Evolutionary conservation across 805 yeast genomes (phyloP), one percentile per base, ranked within the genome.

Genomic region (Kurtzmaniella fragi): DNA sequence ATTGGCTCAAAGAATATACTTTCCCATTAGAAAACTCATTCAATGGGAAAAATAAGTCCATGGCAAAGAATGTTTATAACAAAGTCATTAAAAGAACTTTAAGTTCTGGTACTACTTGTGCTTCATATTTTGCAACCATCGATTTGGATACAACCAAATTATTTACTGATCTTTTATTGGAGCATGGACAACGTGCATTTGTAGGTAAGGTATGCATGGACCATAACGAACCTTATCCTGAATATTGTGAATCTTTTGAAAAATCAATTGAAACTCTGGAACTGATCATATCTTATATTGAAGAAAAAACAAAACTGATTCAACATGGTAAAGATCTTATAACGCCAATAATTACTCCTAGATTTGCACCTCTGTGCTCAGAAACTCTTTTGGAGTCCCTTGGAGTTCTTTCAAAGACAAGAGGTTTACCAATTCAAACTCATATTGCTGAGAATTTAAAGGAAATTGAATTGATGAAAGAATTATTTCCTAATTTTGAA

Each of bases 191-290:
- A 61, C 70, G 97, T 44, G 96, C 96, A 0, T 73, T 85, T 39
- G 78, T 93, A 29, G 99, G 99, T 3, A 82, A 91, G 50, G 95
- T 88, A 15, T 93, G 98, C 57, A 93, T 93, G 98, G 83, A 89
- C 55, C 74, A 77, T 44, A 82, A 86, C 62, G 77, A 87, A 1
- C 38, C 52, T 3, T 66, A 47, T 45, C 95, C 93, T 0, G 82
- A 75, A 25, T 83, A 77, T 55, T 79, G 86, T 57, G 90, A 86
- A 50, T 64, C 78, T 1, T 56, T 52, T 23, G 74, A 77, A 17
- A 78, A 75, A 29, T 74, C 84, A 28, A 56, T 80, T 31, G 51
- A 61, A 14, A 70, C 80, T 3, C 85, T 85, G 46, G 46, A 65
- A 12, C 59, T 67, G 4, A 78, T 88, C 2, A 70, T 85, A 3